These are phyloP conservation scores for Diplocarpon mali DNA, from an alignment of 2,329 filamentous ascomycete genomes.

Conservation along the genomic window DNA sequence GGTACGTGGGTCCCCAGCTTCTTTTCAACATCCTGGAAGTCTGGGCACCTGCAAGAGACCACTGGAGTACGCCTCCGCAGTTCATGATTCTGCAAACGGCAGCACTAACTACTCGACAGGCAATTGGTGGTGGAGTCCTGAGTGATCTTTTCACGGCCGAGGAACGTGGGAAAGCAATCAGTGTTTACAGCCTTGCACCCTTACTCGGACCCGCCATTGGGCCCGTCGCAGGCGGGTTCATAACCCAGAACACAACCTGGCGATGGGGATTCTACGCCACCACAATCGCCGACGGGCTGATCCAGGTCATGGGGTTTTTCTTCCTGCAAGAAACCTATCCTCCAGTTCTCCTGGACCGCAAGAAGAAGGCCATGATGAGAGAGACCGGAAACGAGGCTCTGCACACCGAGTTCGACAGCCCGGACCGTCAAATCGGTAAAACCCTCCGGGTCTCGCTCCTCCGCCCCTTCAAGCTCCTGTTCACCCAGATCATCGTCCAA, in stretches of 20 bases:
- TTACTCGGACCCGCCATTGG: constrained; percentile 28
- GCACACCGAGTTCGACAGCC: constrained; percentile 39
- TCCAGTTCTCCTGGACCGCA: constrained; percentile 35
- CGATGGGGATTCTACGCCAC: constrained; percentile 43
- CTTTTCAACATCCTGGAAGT: not conserved
- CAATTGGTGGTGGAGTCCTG: constrained; percentile 34
- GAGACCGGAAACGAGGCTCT: constrained; percentile 38
- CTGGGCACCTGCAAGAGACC: no score
- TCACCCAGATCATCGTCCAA: constrained; percentile 42
- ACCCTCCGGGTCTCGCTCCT: constrained; percentile 33
- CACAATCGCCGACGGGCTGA: constrained; percentile 32
- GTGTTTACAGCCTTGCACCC: constrained; percentile 26
- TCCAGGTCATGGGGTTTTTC: constrained; percentile 33
- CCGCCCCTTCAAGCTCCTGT: constrained; percentile 38
- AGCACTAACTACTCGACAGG: constrained; percentile 1
- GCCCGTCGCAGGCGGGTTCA: constrained; percentile 40
- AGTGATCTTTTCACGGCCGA: constrained; percentile 37
- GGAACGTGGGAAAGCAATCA: constrained; percentile 34
- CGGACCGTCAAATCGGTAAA: constrained; percentile 25
- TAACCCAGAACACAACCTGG: constrained; percentile 38
- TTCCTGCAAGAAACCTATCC: constrained; percentile 39
- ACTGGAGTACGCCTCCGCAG: no score
- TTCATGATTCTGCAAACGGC: no score
- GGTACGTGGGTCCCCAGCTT: not conserved
- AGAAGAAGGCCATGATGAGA: constrained; percentile 34